phyloP scores from a whole-genome alignment of 495 filamentous ascomycete genomes.

The Aspergillus indologenus region DNA sequence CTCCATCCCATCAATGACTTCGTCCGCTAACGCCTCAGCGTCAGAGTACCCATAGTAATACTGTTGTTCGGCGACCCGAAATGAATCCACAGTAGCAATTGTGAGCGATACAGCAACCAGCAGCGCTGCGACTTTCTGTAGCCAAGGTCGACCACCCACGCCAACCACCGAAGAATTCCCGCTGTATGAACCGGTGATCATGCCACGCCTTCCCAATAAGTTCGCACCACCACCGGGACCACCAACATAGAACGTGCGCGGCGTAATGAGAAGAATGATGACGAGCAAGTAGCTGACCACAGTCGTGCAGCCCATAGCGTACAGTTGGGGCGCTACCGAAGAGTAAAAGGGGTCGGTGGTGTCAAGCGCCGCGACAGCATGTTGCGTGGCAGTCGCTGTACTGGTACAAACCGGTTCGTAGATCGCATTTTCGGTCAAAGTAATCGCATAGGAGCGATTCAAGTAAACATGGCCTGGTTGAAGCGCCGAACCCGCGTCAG shows the following conservation, averaged over 20 bases:
- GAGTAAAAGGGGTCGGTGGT: conserved; percentile 85
- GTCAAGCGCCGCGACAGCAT: conserved; percentile 50
- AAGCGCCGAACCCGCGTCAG: conserved; percentile 1
- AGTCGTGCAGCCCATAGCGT: conserved; percentile 85
- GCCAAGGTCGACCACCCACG: conserved; percentile 89
- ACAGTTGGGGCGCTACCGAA: conserved; percentile 84
- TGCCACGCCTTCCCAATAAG: conserved; percentile 75
- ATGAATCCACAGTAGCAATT: conserved; percentile 87
- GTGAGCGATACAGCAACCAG: conserved; percentile 89
- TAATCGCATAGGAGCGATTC: conserved; percentile 54
- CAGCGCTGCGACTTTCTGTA: conserved; percentile 91
- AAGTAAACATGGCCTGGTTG: conserved; percentile 54
- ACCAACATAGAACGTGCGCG: conserved; percentile 82
- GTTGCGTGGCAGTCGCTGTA: conserved; percentile 21
- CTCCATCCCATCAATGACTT: conserved; percentile 77
- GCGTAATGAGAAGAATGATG: conserved; percentile 90
- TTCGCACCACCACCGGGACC: conserved; percentile 63
- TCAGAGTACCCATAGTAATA: conserved; percentile 72
- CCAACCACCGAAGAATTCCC: conserved; percentile 69
- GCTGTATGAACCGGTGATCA: conserved; percentile 72
- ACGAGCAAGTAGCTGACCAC: conserved; percentile 92
- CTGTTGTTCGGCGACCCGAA: conserved; percentile 73
- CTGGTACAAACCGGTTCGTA: conserved; percentile 62
- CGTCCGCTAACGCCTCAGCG: conserved; percentile 64
- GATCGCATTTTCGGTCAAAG: conserved; percentile 58